Evolutionary conservation across 2,329 filamentous ascomycete genomes (phyloP).

Genomic region (Aspergillus melleus): DNA sequence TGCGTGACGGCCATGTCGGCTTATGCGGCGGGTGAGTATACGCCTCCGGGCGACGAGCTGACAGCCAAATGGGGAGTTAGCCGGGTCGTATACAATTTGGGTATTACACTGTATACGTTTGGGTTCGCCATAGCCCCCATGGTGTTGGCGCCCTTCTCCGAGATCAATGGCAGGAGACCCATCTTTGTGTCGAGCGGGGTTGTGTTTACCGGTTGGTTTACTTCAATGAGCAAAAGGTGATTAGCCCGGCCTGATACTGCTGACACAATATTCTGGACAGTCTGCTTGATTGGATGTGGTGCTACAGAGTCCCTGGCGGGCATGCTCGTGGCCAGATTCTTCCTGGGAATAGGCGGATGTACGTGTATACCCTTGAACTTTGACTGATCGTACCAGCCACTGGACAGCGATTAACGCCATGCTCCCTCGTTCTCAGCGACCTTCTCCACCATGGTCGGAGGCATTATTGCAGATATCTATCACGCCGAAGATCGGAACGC

Average conservation of each 20-base stretch:
- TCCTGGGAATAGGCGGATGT: slow-evolving; percentile 71
- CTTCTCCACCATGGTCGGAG: slow-evolving; percentile 83
- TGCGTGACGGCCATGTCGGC: slow-evolving; percentile 72
- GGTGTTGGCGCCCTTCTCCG: slow-evolving; percentile 79
- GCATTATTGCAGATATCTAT: slow-evolving; percentile 81
- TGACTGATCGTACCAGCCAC: background rate
- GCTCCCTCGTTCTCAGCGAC: slow-evolving; percentile 34
- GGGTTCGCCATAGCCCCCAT: slow-evolving; percentile 84
- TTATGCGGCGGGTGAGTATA: slow-evolving; percentile 77
- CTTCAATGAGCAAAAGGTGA: background rate
- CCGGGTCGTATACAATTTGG: slow-evolving; percentile 62
- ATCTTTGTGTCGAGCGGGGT: slow-evolving; percentile 73
- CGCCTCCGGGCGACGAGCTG: slow-evolving; percentile 67
- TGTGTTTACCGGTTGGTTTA: slow-evolving; percentile 58
- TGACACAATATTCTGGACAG: slow-evolving; percentile 18
- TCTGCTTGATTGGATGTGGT: slow-evolving; percentile 71
- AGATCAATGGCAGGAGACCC: slow-evolving; percentile 79
- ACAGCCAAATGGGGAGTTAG: slow-evolving; percentile 63
- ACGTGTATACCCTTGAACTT: slow-evolving; percentile 38
- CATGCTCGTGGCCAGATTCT: slow-evolving; percentile 72
- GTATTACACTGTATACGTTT: slow-evolving; percentile 75
- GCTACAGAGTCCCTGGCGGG: slow-evolving; percentile 66
- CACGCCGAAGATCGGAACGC: slow-evolving; percentile 72
- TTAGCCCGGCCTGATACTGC: background rate
- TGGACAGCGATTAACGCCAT: background rate